Conservation (phyloP, 2,329 filamentous ascomycete genomes). For the Botrytis cinerea region DNA sequence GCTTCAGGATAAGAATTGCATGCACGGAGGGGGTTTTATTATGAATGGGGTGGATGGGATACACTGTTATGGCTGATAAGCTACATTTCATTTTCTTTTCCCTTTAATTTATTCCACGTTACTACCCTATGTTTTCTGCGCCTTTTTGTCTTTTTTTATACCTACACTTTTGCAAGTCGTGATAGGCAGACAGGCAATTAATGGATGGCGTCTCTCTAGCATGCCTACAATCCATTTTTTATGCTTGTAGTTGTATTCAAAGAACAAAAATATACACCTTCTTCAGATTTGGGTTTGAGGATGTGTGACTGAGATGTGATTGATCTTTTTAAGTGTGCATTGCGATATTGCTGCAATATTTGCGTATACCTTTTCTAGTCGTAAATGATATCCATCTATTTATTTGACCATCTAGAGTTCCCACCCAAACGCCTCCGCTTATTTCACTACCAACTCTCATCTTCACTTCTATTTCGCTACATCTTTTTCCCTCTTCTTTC, state of each 20-base stretch:
- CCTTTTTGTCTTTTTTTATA: conserved; percentile 12
- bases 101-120: conserved; percentile 6
- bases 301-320: not conserved
- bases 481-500: not conserved
- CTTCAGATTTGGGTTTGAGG: not conserved
- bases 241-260: not conserved
- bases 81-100: conserved; percentile 9
- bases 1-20: conserved; percentile 23
- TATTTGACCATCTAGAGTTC: conserved; percentile 7
- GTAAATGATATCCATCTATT: not conserved
- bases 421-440: conserved; percentile 1
- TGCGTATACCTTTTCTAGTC: not conserved
- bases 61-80: conserved; percentile 16
- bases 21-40: conserved; percentile 15
- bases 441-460: not conserved
- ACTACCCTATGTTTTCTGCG: conserved; percentile 19
- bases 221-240: not conserved
- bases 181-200: not conserved
- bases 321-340: not conserved
- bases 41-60: not conserved
- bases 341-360: not conserved
- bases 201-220: conserved; percentile 2
- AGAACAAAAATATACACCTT: conserved; percentile 11
- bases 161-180: conserved; percentile 8
- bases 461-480: not conserved